Percentiles rank a stretch among this genome's conserved stretches.
These are phyloP conservation scores for Xanthoconium purpureum DNA, from an alignment of 768 basidiomycete genomes.

Conservation along the genomic window DNA sequence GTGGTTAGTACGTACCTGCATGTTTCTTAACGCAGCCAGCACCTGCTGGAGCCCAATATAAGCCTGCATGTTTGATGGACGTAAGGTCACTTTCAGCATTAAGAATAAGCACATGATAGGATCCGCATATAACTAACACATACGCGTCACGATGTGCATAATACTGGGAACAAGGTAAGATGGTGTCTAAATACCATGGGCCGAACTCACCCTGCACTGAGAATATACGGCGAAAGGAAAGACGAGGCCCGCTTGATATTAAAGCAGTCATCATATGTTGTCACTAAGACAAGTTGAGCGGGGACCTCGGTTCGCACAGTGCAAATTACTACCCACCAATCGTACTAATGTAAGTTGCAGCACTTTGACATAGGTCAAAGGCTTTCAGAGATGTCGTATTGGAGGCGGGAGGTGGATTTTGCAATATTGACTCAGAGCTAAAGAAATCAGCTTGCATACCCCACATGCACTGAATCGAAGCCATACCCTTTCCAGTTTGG, in stretches of 20 bases:
- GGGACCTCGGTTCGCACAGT: not conserved
- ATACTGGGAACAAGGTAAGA: slow-evolving; percentile 44
- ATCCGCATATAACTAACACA: slow-evolving; percentile 21
- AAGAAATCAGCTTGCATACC: not conserved
- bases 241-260: slow-evolving; percentile 59
- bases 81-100: slow-evolving; percentile 54
- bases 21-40: slow-evolving; percentile 59
- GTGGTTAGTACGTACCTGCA: slow-evolving; percentile 49
- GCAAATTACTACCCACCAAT: slow-evolving; percentile 44
- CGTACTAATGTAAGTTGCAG: slow-evolving; percentile 67
- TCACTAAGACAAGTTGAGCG: slow-evolving; percentile 36
- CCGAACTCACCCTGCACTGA: slow-evolving; percentile 63
- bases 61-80: slow-evolving; percentile 69
- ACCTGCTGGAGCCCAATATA: slow-evolving; percentile 63
- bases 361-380: slow-evolving; percentile 71
- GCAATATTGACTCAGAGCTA: slow-evolving; percentile 44
- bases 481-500: slow-evolving; percentile 67
- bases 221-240: slow-evolving; percentile 65
- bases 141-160: slow-evolving; percentile 76
- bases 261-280: slow-evolving; percentile 57
- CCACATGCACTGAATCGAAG: not conserved
- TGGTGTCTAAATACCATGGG: not conserved
- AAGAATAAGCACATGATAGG: slow-evolving; percentile 10
- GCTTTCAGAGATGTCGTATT: slow-evolving; percentile 57
- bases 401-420: slow-evolving; percentile 37